Conservation (phyloP, 2,329 filamentous ascomycete genomes). For the Botryotinia globosa region DNA sequence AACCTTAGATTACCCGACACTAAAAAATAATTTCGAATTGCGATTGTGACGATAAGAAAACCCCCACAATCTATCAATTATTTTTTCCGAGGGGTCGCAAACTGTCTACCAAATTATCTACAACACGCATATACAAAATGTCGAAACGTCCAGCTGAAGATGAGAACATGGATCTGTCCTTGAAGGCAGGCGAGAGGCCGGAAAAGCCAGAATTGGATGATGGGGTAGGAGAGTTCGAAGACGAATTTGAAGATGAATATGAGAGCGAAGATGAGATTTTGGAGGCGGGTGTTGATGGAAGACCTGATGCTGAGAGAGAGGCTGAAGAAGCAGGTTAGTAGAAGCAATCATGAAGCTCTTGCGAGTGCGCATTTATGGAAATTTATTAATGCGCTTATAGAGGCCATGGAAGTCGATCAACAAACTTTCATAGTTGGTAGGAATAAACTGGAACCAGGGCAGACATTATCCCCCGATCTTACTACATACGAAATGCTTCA, state of each 20-base stretch:
- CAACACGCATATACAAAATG: constrained; percentile 43
- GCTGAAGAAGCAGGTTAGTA: constrained; percentile 73
- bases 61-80: constrained; percentile 13
- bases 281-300: constrained; percentile 89
- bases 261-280: constrained; percentile 91
- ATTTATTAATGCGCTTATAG: constrained; percentile 41
- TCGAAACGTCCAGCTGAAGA: constrained; percentile 57
- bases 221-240: constrained; percentile 81
- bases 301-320: constrained; percentile 88
- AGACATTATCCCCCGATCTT: constrained; percentile 85
- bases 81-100: constrained; percentile 20
- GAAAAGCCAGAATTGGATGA: constrained; percentile 59
- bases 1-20: constrained; percentile 9
- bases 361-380: constrained; percentile 6
- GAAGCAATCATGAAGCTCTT: background rate
- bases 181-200: constrained; percentile 60
- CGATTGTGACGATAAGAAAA: constrained; percentile 30
- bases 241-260: constrained; percentile 90
- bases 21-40: constrained; percentile 21
- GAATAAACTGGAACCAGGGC: constrained; percentile 84
- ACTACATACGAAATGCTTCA: constrained; percentile 99
- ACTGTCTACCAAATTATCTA: constrained; percentile 1
- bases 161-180: constrained; percentile 47
- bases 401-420: constrained; percentile 90
- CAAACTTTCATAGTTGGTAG: constrained; percentile 94